Conservation (phyloP, 2,329 filamentous ascomycete genomes). For the Fusarium dlaminii region DNA sequence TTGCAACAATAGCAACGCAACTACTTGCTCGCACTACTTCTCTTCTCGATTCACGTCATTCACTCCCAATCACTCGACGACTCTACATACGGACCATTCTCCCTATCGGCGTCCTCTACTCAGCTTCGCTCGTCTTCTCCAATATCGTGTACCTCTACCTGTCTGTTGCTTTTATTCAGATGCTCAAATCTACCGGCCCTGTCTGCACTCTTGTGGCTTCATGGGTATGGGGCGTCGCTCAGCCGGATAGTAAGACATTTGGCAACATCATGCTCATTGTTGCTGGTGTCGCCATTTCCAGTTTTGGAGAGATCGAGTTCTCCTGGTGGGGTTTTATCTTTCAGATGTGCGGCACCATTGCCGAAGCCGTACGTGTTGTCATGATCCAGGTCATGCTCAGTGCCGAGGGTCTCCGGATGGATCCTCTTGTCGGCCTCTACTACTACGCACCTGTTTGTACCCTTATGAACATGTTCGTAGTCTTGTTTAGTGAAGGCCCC, state of each 20-base stretch:
- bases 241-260: slow-evolving; percentile 56
- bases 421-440: slow-evolving; percentile 86
- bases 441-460: slow-evolving; percentile 90
- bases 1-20: slow-evolving; percentile 73
- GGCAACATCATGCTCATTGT: slow-evolving; percentile 63
- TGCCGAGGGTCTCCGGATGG: slow-evolving; percentile 83
- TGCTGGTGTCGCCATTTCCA: slow-evolving; percentile 61
- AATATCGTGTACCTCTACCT: slow-evolving; percentile 76
- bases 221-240: slow-evolving; percentile 66
- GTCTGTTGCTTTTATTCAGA: slow-evolving; percentile 75
- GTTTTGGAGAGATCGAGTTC: slow-evolving; percentile 74
- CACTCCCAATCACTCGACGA: slow-evolving; percentile 67
- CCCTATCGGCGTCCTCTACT: slow-evolving; percentile 73
- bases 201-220: slow-evolving; percentile 72
- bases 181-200: slow-evolving; percentile 75
- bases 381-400: slow-evolving; percentile 87
- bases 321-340: slow-evolving; percentile 71
- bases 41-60: slow-evolving; percentile 70
- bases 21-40: slow-evolving; percentile 70
- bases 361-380: slow-evolving; percentile 83
- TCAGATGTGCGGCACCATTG: slow-evolving; percentile 79
- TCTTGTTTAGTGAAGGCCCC: slow-evolving; percentile 74
- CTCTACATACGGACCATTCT: slow-evolving; percentile 71
- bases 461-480: slow-evolving; percentile 78
- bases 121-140: slow-evolving; percentile 71